These are phyloP conservation scores for Yamadazyma scolyti DNA, from an alignment of 805 yeast genomes.

Conservation along the genomic window DNA sequence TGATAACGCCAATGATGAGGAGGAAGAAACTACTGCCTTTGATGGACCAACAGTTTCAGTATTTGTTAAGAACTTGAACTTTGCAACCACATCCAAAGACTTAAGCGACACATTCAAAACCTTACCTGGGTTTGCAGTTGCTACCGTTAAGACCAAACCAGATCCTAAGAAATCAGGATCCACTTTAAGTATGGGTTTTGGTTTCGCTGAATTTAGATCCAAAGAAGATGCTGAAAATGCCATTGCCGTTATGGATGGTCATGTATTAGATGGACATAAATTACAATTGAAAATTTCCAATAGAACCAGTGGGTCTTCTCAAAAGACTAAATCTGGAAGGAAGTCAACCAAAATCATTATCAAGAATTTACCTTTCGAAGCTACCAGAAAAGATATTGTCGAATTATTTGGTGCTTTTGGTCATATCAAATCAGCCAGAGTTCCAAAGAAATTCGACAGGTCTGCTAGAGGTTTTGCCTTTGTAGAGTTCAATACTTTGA, in stretches of 20 bases:
- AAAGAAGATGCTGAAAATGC: slow-evolving; percentile 78
- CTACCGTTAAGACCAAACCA: slow-evolving; percentile 82
- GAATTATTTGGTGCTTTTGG: slow-evolving; percentile 94
- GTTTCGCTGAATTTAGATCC: slow-evolving; percentile 86
- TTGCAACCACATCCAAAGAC: slow-evolving; percentile 62
- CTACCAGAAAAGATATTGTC: slow-evolving; percentile 87
- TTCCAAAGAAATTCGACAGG: slow-evolving; percentile 93
- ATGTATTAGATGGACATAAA: slow-evolving; percentile 82
- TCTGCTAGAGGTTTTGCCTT: slow-evolving; percentile 97
- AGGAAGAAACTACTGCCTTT: slow-evolving; percentile 37
- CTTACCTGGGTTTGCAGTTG: slow-evolving; percentile 75
- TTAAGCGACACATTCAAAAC: slow-evolving; percentile 62
- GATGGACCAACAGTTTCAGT: slow-evolving; percentile 83
- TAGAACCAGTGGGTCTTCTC: slow-evolving; percentile 49
- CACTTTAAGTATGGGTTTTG: slow-evolving; percentile 93
- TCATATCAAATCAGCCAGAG: slow-evolving; percentile 87
- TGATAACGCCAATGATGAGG: slow-evolving; percentile 13
- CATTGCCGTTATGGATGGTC: slow-evolving; percentile 67
- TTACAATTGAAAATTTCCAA: slow-evolving; percentile 86
- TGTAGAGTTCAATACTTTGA: slow-evolving; percentile 79
- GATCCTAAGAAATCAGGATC: slow-evolving; percentile 70
- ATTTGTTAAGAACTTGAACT: slow-evolving; percentile 89
- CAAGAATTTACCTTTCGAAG: slow-evolving; percentile 96
- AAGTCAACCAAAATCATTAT: slow-evolving; percentile 79
- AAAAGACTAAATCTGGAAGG: slow-evolving; percentile 17